These are phyloP conservation scores for Letharia lupina DNA, from an alignment of 495 filamentous ascomycete species.

Conservation along the genomic window DNA sequence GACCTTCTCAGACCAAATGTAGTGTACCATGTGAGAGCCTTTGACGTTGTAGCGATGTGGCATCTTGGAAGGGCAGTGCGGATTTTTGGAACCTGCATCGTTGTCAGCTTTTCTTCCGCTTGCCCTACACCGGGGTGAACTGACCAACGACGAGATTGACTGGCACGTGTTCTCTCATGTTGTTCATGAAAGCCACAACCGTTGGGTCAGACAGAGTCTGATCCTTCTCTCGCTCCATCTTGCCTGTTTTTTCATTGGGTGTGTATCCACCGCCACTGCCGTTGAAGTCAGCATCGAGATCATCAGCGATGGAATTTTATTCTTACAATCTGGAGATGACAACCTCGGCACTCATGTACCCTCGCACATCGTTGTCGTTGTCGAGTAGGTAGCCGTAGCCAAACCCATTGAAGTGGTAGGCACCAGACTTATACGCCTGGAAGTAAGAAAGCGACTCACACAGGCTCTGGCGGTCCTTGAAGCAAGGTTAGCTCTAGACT, in stretches of 20 bases:
- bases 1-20: not conserved
- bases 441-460: not conserved
- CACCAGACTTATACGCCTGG: not conserved
- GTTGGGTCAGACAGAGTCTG: not conserved
- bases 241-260: not conserved
- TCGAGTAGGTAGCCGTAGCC: not conserved
- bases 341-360: not conserved
- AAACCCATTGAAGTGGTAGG: not conserved
- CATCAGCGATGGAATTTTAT: not conserved
- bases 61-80: not conserved
- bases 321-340: not conserved
- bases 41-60: not conserved
- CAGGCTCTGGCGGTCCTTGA: not conserved
- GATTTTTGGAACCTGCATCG: not conserved
- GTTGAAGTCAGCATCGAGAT: not conserved
- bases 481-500: not conserved
- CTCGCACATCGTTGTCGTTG: not conserved
- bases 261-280: not conserved
- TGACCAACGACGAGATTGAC: not conserved
- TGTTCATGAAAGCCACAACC: not conserved
- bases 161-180: not conserved
- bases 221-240: not conserved
- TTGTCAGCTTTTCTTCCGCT: not conserved
- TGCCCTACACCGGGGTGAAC: not conserved
- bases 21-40: not conserved